Evolutionary conservation across 495 filamentous ascomycete genomes (phyloP).

Genomic region (Usnea hakonensis): DNA sequence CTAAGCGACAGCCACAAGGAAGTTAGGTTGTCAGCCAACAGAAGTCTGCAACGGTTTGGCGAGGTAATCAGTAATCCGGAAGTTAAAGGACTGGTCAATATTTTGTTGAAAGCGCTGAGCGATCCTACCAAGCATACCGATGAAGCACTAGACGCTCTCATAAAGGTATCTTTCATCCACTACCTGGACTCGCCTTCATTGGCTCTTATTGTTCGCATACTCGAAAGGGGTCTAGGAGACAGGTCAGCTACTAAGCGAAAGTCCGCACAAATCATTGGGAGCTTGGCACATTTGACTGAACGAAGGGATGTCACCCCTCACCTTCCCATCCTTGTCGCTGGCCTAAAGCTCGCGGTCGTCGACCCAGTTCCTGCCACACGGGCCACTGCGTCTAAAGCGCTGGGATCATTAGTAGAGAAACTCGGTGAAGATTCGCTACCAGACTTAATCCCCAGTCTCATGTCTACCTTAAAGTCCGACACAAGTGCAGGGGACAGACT

Average conservation of each 20-base stretch:
- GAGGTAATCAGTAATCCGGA: slow-evolving; percentile 98
- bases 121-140: slow-evolving; percentile 97
- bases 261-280: slow-evolving; percentile 93
- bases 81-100: slow-evolving; percentile 80
- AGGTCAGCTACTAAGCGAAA: slow-evolving; percentile 92
- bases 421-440: slow-evolving; percentile 94
- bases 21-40: slow-evolving; percentile 82
- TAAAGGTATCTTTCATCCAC: slow-evolving; percentile 93
- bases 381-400: slow-evolving; percentile 90
- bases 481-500: slow-evolving; percentile 91
- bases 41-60: slow-evolving; percentile 92
- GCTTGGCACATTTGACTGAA: slow-evolving; percentile 92
- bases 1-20: slow-evolving; percentile 98
- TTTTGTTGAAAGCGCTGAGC: slow-evolving; percentile 90
- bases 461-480: slow-evolving; percentile 95
- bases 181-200: slow-evolving; percentile 94
- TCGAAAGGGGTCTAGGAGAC: slow-evolving; percentile 85
- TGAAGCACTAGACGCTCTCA: slow-evolving; percentile 83
- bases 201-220: slow-evolving; percentile 86
- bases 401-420: slow-evolving; percentile 93
- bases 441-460: slow-evolving; percentile 94
- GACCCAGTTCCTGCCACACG: slow-evolving; percentile 96
- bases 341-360: slow-evolving; percentile 78
- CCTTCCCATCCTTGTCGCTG: slow-evolving; percentile 85
- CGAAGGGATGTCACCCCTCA: slow-evolving; percentile 88